Evolutionary conservation across 2,329 filamentous ascomycete genomes (phyloP), one percentile per base, ranked within the genome.

Genomic region (Ascosphaera apis): DNA sequence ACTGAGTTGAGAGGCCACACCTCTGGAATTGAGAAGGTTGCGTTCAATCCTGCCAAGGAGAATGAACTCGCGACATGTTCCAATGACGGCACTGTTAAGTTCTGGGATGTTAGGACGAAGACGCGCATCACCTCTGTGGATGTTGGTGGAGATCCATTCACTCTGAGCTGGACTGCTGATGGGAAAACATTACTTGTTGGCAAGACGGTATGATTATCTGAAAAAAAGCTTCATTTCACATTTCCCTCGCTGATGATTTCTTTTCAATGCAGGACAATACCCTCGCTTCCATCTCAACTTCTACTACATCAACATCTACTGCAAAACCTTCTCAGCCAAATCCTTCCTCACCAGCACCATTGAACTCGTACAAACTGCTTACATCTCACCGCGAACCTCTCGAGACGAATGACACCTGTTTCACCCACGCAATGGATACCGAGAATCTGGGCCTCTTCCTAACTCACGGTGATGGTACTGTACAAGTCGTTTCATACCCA

Each of bases 61-160:
- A 58, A 60, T 3, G 61, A 64, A 43, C 45, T 64, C 23, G 61
- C 61, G 3, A 63, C 60, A 37, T 63, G 60, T 43, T 60, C 59
- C 1, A 56, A 53, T 1, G 61, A 64, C 46, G 61, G 61, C 2
- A 62, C 60, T 2, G 59, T 63, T 34, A 54, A 59, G 30, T 58
- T 64, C 41, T 64, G 61, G 61, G 61, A 64, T 45, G 61, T 63
- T 16, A 53, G 61, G 31, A 58, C 56, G 11, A 63, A 63, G 45
- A 56, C 49, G 2, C 62, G 59, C 39, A 54, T 61, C 13, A 58
- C 56, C 41, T 57, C 54, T 34, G 45, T 64, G 4, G 58, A 62
- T 41, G 53, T 64, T n/a, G 61, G 60, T 31, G 59, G 58, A 17
- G 60, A 63, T 41, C 58, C 58, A 11, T 61, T 64, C 40, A 63